Base-by-base conservation (phyloP, 768 basidiomycete genomes). In the Xanthoconium stramineum region DNA sequence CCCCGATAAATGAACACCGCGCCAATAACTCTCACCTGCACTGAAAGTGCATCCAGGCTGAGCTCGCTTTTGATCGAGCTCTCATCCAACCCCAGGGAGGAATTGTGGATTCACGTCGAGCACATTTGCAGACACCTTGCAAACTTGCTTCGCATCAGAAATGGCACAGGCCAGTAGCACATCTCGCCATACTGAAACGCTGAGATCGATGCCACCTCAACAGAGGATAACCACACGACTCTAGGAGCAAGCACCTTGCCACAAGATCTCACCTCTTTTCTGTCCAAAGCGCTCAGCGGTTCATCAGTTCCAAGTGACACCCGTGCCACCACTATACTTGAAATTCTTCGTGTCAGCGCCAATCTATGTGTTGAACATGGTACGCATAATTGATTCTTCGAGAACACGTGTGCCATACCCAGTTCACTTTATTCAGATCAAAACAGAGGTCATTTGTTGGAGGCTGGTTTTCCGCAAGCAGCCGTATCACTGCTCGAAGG, bases 311-410 rank as follows among this genome's bases (percentile, higher is more conserved):
- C 83, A 6, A 71, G 68, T 52, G 71, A 76, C 30, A 58, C 70
- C n/a, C 79, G 77, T 55, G 76, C 82, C 48, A 65, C 79, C 10
- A 79, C 80, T 11, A 75, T 85, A 24, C 81, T 81, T 56, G 88
- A 93, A 67, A 72, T 91, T 32, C 79, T 94, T 52, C 81, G 91
- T 55, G 83, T 91, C 14, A 84, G 83, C 28, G 91, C 91, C 13
- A 94, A 94, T 71, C 72, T 94, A 17, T 91, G 89, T 70, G 85
- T 91, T 73, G 89, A 94, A 67, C 89, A 93, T 63, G 84, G 89
- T 85, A 61, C 57, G 82, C 68, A 24, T 14, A 44, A 19, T 15
- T 30, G 38, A 43, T 47, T 39, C 32, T 38, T 52, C 19, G 49
- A 19, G 47, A 8, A 45, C 20, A 47, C 17, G 52, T 39, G 47